Evolutionary conservation across 441 rosid genomes (phyloP).

Genomic region (Geranium incanum): DNA sequence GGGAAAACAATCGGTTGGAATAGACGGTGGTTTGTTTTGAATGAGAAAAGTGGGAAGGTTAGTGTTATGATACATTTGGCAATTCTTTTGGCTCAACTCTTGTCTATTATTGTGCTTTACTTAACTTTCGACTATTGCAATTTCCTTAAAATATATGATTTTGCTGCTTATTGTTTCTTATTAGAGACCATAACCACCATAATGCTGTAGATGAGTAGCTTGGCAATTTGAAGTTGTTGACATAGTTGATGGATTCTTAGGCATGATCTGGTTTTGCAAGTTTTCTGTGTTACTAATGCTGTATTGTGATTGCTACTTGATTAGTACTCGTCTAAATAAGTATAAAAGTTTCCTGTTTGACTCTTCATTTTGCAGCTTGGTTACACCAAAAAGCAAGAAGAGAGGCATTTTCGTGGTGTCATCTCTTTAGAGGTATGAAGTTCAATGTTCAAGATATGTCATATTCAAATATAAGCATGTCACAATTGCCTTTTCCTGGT

Average conservation of each 20-base stretch:
- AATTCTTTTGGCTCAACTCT: neutral
- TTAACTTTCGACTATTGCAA: neutral
- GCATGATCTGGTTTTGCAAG: neutral
- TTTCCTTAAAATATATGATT: neutral
- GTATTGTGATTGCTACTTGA: neutral
- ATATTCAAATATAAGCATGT: slow-evolving; percentile 12
- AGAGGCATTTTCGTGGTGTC: slow-evolving; percentile 85
- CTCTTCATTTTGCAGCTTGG: slow-evolving; percentile 60
- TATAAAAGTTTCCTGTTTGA: slow-evolving; percentile 9
- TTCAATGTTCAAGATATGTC: slow-evolving; percentile 4
- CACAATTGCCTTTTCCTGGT: neutral
- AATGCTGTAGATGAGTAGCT: too few species aligned
- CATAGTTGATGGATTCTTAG: neutral
- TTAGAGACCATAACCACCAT: neutral
- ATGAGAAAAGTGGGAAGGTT: slow-evolving; percentile 95
- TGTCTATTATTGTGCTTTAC: neutral
- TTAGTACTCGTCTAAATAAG: neutral
- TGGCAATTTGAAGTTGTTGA: neutral
- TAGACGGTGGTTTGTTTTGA: slow-evolving; percentile 91
- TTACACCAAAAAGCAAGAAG: slow-evolving; percentile 93
- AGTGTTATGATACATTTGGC: slow-evolving; percentile 19
- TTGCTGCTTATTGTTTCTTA: neutral
- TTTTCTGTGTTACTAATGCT: slow-evolving; percentile 1
- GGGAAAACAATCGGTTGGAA: slow-evolving; percentile 91
- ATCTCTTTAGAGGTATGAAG: slow-evolving; percentile 73